Evolutionary conservation across 1,284 basidiomycete species (phyloP).

Genomic region (Pascua guehoae): DNA sequence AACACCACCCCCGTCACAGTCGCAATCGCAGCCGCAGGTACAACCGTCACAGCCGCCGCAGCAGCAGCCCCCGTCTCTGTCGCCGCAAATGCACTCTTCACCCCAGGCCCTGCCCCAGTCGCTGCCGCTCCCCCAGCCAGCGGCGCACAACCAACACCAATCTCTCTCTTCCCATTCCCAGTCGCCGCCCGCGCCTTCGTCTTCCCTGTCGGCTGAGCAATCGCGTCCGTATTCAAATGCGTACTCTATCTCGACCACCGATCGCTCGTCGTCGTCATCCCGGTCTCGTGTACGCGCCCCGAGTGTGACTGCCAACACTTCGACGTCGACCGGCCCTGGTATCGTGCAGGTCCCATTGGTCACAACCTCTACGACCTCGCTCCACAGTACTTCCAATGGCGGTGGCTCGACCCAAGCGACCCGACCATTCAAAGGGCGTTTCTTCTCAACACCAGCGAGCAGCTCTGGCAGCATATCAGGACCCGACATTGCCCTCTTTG

Average conservation of each 20-base stretch:
- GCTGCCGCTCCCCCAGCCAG: constrained; percentile 2
- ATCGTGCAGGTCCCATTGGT: neutral
- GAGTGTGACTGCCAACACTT: neutral
- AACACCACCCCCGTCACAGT: neutral
- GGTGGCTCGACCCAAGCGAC: constrained; percentile 20
- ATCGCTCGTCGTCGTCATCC: constrained; percentile 20
- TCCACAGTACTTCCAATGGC: constrained; percentile 10
- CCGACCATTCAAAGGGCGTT: constrained; percentile 37
- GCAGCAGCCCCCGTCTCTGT: no score
- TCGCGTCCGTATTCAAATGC: constrained; percentile 15
- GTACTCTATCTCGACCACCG: constrained; percentile 19
- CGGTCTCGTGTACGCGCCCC: constrained; percentile 8
- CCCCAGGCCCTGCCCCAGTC: neutral
- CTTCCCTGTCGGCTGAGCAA: constrained; percentile 1
- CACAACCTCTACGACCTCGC: constrained; percentile 13
- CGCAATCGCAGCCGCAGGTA: neutral
- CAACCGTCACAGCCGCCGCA: neutral
- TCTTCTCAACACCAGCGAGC: constrained; percentile 35
- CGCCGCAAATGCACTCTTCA: no score
- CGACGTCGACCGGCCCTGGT: neutral
- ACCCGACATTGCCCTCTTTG: neutral
- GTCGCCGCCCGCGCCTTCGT: neutral
- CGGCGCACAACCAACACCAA: neutral
- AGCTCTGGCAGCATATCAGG: constrained; percentile 2
- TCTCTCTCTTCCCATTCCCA: no score